Evolutionary conservation across 805 yeast species (phyloP).

Genomic region (Teunomyces aglyptinius): DNA sequence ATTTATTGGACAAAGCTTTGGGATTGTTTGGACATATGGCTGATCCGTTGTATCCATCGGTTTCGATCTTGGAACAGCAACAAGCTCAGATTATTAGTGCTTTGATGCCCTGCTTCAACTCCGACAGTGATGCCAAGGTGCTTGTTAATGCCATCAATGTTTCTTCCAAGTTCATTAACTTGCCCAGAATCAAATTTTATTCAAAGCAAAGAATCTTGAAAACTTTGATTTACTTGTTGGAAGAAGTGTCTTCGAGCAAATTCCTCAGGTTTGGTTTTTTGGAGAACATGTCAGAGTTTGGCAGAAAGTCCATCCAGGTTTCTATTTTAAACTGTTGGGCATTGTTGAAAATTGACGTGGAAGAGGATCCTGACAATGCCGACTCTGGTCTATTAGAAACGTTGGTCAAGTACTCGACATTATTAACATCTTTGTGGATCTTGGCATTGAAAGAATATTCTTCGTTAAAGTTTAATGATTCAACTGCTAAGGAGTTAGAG

Average conservation of each 20-base stretch:
- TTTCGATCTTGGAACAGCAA: slow-evolving; percentile 79
- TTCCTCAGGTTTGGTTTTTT: slow-evolving; percentile 56
- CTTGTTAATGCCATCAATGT: slow-evolving; percentile 77
- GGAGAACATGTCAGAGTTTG: slow-evolving; percentile 42
- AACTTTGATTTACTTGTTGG: slow-evolving; percentile 64
- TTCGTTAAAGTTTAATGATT: slow-evolving; percentile 52
- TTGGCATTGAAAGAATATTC: slow-evolving; percentile 73
- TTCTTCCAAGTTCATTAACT: slow-evolving; percentile 66
- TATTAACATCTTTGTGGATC: slow-evolving; percentile 78
- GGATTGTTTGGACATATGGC: slow-evolving; percentile 55
- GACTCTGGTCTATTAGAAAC: slow-evolving; percentile 49
- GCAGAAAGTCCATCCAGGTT: slow-evolving; percentile 53
- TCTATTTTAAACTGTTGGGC: slow-evolving; percentile 77
- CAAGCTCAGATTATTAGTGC: slow-evolving; percentile 95
- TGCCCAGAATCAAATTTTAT: slow-evolving; percentile 43
- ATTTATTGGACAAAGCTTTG: slow-evolving; percentile 62
- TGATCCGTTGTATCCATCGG: slow-evolving; percentile 72
- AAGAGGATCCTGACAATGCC: slow-evolving; percentile 21
- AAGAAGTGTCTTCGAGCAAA: slow-evolving; percentile 48
- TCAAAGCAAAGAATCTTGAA: slow-evolving; percentile 53
- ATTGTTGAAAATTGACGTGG: slow-evolving; percentile 40
- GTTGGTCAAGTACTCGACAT: slow-evolving; percentile 53
- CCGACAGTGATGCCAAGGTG: slow-evolving; percentile 67
- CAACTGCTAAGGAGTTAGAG: slow-evolving; percentile 41
- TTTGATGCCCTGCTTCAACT: slow-evolving; percentile 77